Base-by-base conservation (phyloP, 2,329 filamentous ascomycete species). In the Penicillium concentricum region DNA sequence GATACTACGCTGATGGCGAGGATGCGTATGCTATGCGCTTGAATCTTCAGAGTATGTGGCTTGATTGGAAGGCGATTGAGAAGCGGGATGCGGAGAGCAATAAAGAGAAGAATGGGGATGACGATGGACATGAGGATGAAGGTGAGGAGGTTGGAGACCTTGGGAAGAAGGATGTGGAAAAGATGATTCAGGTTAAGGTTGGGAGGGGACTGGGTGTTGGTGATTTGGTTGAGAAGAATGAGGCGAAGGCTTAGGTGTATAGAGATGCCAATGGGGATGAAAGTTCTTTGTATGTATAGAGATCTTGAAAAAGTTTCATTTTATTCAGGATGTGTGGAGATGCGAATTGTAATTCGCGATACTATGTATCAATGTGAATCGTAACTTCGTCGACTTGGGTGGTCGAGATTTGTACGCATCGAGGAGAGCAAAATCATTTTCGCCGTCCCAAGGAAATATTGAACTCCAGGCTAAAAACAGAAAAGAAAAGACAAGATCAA, bases 21-120 rank as follows among this genome's bases (percentile, higher is more conserved):
- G 91, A 99, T 79, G 94, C 94, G 37, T 96, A 87, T 73, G 90
- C 87, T 71, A 99, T 99, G 94, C 87, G 87, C 61, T 89, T 96
- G 74, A 89, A 97, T 69, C 82, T 99, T 72, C 79, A 61, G 69
- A 63, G 47, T 62, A 76, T 71, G 74, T 80, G 71, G 76, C 70
- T 73, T 35, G 77, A 80, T 51, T 75, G 64, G 79, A 77, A 79
- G 54, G 77, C 80, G 56, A 73, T 81, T 44, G 78, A 72, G 62
- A 70, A 72, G 57, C 66, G 71, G 62, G 72, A 73, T 44, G 67
- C 68, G 43, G 68, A 73, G 57, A 72, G 72, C 48, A 64, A 65
- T 28, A 66, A 66, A 60, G 62, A 62, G 51, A 68, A 67, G 46
- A 64, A 62, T 37, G 66, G 62, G 59, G 63, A 65, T 5, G 69